Conservation (phyloP, 2,329 filamentous ascomycete species). For the Pleoardoris graminearum region DNA sequence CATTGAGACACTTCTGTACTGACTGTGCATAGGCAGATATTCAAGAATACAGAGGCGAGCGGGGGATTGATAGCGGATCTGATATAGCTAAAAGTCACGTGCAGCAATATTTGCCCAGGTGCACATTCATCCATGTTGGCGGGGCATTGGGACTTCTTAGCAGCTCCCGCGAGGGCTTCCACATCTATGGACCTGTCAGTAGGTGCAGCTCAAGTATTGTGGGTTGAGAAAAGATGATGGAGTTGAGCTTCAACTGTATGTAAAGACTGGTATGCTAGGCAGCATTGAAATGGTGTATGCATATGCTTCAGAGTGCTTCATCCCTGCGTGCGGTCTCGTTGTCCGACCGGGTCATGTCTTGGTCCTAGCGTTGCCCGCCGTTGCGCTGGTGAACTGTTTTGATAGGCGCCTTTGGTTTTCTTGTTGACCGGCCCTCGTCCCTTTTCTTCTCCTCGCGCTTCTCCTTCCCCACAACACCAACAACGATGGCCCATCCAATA, state of each 20-base stretch:
- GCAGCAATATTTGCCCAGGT: no score
- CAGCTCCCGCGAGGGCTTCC: no score
- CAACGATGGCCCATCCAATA: background rate
- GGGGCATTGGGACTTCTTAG: no score
- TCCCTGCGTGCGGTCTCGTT: background rate
- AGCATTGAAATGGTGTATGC: background rate
- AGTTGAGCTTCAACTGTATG: background rate
- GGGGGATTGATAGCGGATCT: no score
- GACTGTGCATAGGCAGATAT: no score
- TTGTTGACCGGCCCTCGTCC: background rate
- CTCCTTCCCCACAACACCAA: conserved; percentile 1
- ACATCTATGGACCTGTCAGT: background rate
- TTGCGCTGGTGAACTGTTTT: background rate
- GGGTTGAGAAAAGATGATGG: background rate
- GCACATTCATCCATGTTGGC: no score
- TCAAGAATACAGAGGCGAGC: no score
- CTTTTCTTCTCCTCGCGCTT: background rate
- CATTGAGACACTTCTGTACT: no score
- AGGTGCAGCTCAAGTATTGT: background rate
- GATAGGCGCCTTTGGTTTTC: background rate
- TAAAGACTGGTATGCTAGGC: background rate
- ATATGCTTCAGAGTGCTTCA: background rate
- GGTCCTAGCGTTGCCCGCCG: background rate
- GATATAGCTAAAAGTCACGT: no score
- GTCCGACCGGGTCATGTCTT: background rate